Base-by-base conservation (phyloP, 2,329 filamentous ascomycete genomes). In the Calonectria montana region DNA sequence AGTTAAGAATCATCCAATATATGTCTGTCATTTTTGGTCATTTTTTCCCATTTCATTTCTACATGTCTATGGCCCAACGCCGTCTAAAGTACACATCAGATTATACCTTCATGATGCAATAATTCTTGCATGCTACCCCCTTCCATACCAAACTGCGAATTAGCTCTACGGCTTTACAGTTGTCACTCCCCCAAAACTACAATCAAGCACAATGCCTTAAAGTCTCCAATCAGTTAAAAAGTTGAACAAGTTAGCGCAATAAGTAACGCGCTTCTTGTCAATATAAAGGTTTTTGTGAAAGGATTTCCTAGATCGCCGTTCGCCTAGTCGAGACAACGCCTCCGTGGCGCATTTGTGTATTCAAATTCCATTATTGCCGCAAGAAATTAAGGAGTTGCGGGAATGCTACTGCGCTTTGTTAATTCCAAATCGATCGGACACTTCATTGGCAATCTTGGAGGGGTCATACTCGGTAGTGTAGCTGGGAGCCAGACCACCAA, bases 401-500 rank as follows among this genome's bases (percentile, higher is more conserved):
- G 23, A 25, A 31, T 68, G 65, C 48, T 75, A 78, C 70, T 74
- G 75, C 25, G 72, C 70, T 48, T 79, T 73, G 61, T 75, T 80
- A 73, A 85, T 86, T 67, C 87, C 87, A 67, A 89, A 85, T 79
- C 87, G 88, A 78, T 83, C 86, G 72, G 87, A 84, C 47, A 88
- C 87, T 75, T 86, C 85, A 70, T 82, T 84, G 67, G 88, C 82
- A 65, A 88, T 84, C 78, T 85, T 86, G 67, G 84, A 81, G 7
- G 89, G 84, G 79, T 90, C 86, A 75, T 90, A 90, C 41, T 87
- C 87, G 35, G 88, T 84, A 18, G 87, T 88, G 73, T 91, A 91
- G 31, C 85, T 87, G 25, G 92, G 92, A 59, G 91, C 91, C 74
- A 94, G 83, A 47, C 91, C 90, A 72, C 90, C 91, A 69, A 97